A percentile compares a stretch with the other conserved stretches of the same genome.
These are phyloP conservation scores for Asclepias syriaca DNA, from an alignment of 257 asterid genomes.

Conservation along the genomic window DNA sequence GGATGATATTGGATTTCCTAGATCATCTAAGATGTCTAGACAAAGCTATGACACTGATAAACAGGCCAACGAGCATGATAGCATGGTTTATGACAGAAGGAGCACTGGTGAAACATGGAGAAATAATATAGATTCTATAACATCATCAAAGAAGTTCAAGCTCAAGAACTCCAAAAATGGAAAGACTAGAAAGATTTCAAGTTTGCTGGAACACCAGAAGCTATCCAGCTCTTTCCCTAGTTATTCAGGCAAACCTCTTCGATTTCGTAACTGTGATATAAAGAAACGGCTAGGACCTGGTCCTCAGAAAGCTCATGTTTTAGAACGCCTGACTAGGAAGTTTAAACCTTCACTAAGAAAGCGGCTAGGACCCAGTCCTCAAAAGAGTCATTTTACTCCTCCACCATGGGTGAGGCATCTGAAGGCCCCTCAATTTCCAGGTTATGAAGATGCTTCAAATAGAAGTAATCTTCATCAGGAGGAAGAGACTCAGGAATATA, in stretches of 20 bases:
- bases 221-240: conserved; percentile 27
- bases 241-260: conserved; percentile 20
- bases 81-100: conserved; percentile 28
- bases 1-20: conserved; percentile 24
- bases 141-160: conserved; percentile 28
- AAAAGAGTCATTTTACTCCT: conserved; percentile 28
- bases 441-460: conserved; percentile 25
- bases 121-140: conserved; percentile 23
- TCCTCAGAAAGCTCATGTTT: conserved; percentile 42
- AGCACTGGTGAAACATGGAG: conserved; percentile 19
- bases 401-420: conserved; percentile 56
- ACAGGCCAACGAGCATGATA: conserved; percentile 18
- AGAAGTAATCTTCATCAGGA: conserved; percentile 30
- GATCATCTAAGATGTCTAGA: conserved; percentile 25
- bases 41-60: conserved; percentile 21
- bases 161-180: conserved; percentile 20
- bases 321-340: conserved; percentile 31
- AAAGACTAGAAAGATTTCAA: conserved; percentile 23
- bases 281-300: conserved; percentile 58
- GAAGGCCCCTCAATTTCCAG: conserved; percentile 19
- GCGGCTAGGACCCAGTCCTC: conserved; percentile 47
- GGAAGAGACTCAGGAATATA: conserved; percentile 29
- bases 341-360: conserved; percentile 43
- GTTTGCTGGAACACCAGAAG: conserved; percentile 15
- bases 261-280: conserved; percentile 41